These are phyloP conservation scores for Acanthamoeba healyi DNA, from an alignment of 208 protist genomes.

Conservation along the genomic window DNA sequence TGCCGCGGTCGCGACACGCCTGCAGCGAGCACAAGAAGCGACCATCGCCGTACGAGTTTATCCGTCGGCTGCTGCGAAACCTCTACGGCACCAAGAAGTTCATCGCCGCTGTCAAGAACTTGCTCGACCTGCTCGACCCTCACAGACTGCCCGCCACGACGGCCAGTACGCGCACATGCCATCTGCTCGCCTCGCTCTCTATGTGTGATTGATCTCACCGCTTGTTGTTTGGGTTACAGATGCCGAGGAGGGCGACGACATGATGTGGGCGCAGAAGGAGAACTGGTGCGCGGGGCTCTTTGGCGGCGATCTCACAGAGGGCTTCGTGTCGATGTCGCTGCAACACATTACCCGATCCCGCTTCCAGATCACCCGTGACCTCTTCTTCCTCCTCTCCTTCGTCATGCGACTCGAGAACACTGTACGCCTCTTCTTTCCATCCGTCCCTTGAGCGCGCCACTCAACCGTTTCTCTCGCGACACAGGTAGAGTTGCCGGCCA, in stretches of 20 bases:
- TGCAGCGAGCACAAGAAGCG: slow-evolving; percentile 27
- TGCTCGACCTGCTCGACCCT: slow-evolving; percentile 31
- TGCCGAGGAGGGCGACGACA: not conserved
- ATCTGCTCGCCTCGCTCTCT: not conserved
- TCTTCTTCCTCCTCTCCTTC: slow-evolving; percentile 70
- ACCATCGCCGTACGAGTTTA: slow-evolving; percentile 31
- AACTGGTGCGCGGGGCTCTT: slow-evolving; percentile 45
- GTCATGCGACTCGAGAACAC: slow-evolving; percentile 41
- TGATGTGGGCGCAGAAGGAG: slow-evolving; percentile 40
- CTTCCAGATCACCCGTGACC: slow-evolving; percentile 62
- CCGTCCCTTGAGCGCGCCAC: not conserved
- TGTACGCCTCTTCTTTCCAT: not conserved
- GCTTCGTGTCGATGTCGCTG: slow-evolving; percentile 46
- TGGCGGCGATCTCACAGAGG: slow-evolving; percentile 17
- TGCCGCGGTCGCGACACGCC: too few relatives aligned
- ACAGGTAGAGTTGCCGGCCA: not conserved
- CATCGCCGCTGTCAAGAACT: not conserved
- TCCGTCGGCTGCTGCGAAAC: slow-evolving; percentile 49
- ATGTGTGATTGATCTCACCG: too few relatives aligned
- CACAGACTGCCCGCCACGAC: slow-evolving; percentile 23
- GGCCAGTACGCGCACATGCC: not conserved
- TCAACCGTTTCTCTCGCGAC: not conserved
- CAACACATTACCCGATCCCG: slow-evolving; percentile 46
- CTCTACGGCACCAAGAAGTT: slow-evolving; percentile 46
- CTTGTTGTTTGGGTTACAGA: not conserved